Conservation (phyloP, 2,329 filamentous ascomycete genomes). For the Aspergillus sp. region DNA sequence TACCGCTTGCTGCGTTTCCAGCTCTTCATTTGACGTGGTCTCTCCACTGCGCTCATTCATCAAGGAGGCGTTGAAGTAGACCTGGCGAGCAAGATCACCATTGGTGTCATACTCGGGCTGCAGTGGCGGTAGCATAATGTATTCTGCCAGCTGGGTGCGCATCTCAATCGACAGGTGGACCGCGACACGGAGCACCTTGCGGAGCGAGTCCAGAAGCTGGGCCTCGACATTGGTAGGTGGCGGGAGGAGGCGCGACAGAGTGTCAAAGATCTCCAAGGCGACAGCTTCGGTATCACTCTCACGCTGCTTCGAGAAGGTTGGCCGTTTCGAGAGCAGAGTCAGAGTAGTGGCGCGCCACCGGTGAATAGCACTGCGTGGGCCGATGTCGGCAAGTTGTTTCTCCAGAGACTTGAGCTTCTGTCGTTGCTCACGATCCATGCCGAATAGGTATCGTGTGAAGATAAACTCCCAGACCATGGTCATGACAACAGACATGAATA, state of each 20-base stretch:
- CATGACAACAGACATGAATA: constrained; percentile 99
- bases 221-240: constrained; percentile 78
- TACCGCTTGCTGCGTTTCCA: constrained; percentile 73
- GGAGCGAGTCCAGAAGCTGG: constrained; percentile 80
- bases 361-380: constrained; percentile 82
- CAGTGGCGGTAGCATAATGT: constrained; percentile 95
- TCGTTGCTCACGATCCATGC: constrained; percentile 96
- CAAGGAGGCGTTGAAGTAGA: constrained; percentile 86
- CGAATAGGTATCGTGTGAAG: constrained; percentile 96
- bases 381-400: constrained; percentile 86
- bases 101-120: constrained; percentile 94
- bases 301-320: constrained; percentile 78
- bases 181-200: constrained; percentile 83
- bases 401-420: constrained; percentile 97
- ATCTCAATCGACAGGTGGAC: constrained; percentile 93
- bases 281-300: constrained; percentile 92
- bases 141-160: constrained; percentile 94
- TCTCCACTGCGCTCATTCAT: constrained; percentile 91
- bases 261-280: constrained; percentile 85
- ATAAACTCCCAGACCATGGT: constrained; percentile 99
- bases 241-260: constrained; percentile 79
- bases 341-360: constrained; percentile 97
- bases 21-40: constrained; percentile 71
- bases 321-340: constrained; percentile 78
- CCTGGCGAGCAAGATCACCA: constrained; percentile 83